A percentile compares a stretch with the other conserved stretches of the same genome.
These are phyloP conservation scores for Trichoderma oligosporum DNA, from an alignment of 2,329 filamentous ascomycete species.

Conservation along the genomic window DNA sequence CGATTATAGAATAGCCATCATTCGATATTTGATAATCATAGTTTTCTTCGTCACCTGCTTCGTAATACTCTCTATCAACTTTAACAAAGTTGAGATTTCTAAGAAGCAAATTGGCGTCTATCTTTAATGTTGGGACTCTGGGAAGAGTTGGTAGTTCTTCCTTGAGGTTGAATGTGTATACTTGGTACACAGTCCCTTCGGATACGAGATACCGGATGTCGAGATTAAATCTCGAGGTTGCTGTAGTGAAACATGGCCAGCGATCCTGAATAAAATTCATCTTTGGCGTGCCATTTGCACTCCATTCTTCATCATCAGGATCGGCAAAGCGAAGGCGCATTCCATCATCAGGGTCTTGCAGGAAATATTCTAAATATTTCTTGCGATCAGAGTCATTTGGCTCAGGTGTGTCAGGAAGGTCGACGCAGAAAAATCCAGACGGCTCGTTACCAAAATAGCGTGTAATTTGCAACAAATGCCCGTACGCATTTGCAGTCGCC, in stretches of 20 bases:
- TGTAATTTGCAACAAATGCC: neutral
- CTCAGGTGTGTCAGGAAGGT: neutral
- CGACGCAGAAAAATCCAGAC: neutral
- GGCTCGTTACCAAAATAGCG: neutral
- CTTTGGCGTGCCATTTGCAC: neutral
- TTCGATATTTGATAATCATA: neutral
- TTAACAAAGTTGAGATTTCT: neutral
- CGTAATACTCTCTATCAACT: neutral
- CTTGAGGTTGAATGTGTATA: neutral
- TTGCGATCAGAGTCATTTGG: neutral
- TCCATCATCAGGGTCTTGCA: neutral
- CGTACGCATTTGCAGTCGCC: neutral
- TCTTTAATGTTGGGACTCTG: neutral
- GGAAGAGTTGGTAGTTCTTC: neutral
- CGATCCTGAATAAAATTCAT: neutral
- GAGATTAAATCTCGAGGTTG: neutral
- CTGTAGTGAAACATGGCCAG: neutral
- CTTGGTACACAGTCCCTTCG: neutral
- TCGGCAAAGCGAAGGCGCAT: neutral
- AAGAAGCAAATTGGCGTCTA: neutral
- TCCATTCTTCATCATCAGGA: neutral
- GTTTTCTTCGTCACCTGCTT: neutral
- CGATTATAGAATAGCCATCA: neutral
- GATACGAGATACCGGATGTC: neutral
- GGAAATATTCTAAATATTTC: neutral